Evolutionary conservation across 352 stramenopile species (phyloP).

Genomic region (Globisporangium nagaii): DNA sequence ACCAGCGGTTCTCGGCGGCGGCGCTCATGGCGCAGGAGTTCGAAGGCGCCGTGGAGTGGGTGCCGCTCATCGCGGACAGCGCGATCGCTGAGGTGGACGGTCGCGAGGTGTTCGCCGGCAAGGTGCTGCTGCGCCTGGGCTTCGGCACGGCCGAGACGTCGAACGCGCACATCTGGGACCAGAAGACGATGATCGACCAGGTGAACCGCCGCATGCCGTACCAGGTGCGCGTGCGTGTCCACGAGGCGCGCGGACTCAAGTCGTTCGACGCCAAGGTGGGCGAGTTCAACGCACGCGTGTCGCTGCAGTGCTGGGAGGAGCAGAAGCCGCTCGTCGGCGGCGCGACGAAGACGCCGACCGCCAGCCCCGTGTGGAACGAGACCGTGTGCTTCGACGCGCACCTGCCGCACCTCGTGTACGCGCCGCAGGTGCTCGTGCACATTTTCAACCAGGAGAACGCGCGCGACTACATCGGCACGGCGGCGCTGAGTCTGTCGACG

Average conservation of each 20-base stretch:
- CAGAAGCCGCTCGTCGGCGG: slow-evolving; percentile 22
- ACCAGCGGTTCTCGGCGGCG: slow-evolving; percentile 60
- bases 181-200: slow-evolving; percentile 47
- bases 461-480: slow-evolving; percentile 37
- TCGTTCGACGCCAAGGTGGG: not conserved
- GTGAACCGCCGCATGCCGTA: slow-evolving; percentile 60
- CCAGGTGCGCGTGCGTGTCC: slow-evolving; percentile 69
- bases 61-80: slow-evolving; percentile 55
- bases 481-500: slow-evolving; percentile 18
- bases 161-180: slow-evolving; percentile 43
- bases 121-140: slow-evolving; percentile 61
- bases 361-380: slow-evolving; percentile 40
- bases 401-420: slow-evolving; percentile 44
- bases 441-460: slow-evolving; percentile 38
- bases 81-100: slow-evolving; percentile 42
- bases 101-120: slow-evolving; percentile 58
- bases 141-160: slow-evolving; percentile 54
- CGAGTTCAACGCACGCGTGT: slow-evolving; percentile 36
- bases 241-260: slow-evolving; percentile 39
- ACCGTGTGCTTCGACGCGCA: slow-evolving; percentile 72
- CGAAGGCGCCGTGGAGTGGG: slow-evolving; percentile 39
- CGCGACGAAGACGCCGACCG: slow-evolving; percentile 21
- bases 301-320: slow-evolving; percentile 62
- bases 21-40: slow-evolving; percentile 52
- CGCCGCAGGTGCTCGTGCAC: slow-evolving; percentile 58